These are phyloP conservation scores for Lachnellula arida DNA, from an alignment of 2,329 filamentous ascomycete species.

Conservation along the genomic window DNA sequence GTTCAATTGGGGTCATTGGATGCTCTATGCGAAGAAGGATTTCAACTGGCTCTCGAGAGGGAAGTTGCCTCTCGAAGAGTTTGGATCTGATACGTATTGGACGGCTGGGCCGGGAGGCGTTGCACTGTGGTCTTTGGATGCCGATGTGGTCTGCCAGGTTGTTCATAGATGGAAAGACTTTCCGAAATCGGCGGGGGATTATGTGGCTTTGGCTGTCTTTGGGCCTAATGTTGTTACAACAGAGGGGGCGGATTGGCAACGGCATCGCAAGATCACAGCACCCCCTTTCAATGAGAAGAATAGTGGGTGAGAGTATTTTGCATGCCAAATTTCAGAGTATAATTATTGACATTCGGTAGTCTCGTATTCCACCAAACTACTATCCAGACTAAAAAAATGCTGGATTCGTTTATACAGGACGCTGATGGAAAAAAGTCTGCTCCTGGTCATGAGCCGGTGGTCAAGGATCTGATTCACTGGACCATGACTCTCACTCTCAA, in stretches of 20 bases:
- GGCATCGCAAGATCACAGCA: conserved; percentile 66
- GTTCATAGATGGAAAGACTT: conserved; percentile 19
- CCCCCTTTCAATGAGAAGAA: conserved; percentile 73
- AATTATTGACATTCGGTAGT: conserved; percentile 14
- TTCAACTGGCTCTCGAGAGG: conserved; percentile 12
- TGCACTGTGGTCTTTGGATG: conserved; percentile 9
- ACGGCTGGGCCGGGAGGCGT: conserved; percentile 9
- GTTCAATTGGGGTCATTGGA: conserved; percentile 15
- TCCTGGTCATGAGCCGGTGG: conserved; percentile 8
- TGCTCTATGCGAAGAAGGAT: conserved; percentile 10
- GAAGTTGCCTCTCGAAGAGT: conserved; percentile 6
- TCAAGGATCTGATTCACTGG: conserved; percentile 31
- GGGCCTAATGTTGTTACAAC: conserved; percentile 66
- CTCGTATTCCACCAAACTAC: conserved; percentile 36
- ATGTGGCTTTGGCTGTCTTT: conserved; percentile 28
- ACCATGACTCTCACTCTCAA: conserved; percentile 47
- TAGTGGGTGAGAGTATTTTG: conserved; percentile 9
- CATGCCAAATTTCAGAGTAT: background rate
- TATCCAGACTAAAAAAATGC: conserved; percentile 32
- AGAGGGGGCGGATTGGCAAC: conserved; percentile 63
- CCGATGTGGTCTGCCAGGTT: conserved; percentile 13
- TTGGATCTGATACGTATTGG: conserved; percentile 17
- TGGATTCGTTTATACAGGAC: conserved; percentile 23
- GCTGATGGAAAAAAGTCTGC: conserved; percentile 5
- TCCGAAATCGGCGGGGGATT: conserved; percentile 11